These are phyloP conservation scores for Calonectria pseudoreteaudii DNA, from an alignment of 2,329 filamentous ascomycete genomes.

Conservation along the genomic window DNA sequence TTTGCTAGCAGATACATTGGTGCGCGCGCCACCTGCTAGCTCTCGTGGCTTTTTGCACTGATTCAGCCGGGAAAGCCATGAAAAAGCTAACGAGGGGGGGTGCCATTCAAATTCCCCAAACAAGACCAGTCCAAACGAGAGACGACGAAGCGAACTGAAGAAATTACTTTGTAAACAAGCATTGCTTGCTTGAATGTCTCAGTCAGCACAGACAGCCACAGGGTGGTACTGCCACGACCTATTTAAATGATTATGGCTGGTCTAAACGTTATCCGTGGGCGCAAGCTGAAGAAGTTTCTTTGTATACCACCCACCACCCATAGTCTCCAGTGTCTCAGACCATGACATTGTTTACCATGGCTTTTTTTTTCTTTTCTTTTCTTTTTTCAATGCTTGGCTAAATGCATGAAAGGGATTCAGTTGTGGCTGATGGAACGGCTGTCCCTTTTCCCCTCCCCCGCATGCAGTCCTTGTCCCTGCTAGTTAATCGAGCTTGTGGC, in stretches of 20 bases:
- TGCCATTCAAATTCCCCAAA: background rate
- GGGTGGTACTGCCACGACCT: no score
- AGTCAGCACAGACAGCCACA: background rate
- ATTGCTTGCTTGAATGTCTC: background rate
- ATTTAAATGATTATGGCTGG: background rate
- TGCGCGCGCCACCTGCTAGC: background rate
- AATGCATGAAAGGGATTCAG: background rate
- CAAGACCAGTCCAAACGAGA: no score
- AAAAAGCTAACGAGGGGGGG: no score
- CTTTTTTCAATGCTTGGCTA: no score
- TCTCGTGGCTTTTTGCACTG: background rate
- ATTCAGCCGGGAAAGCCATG: background rate
- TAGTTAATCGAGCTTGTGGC: background rate
- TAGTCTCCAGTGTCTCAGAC: background rate
- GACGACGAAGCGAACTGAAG: background rate
- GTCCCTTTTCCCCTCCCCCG: background rate
- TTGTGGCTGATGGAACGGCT: background rate
- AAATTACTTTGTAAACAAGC: background rate
- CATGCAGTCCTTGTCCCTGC: constrained; percentile 3
- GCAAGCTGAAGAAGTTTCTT: background rate
- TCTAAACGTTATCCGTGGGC: background rate
- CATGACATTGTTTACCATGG: background rate
- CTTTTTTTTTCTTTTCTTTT: no score
- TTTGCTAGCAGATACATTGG: background rate
- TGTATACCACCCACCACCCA: background rate